phyloP scores from a whole-genome alignment of 2,329 filamentous ascomycete species.

The Exophiala oligosperma region DNA sequence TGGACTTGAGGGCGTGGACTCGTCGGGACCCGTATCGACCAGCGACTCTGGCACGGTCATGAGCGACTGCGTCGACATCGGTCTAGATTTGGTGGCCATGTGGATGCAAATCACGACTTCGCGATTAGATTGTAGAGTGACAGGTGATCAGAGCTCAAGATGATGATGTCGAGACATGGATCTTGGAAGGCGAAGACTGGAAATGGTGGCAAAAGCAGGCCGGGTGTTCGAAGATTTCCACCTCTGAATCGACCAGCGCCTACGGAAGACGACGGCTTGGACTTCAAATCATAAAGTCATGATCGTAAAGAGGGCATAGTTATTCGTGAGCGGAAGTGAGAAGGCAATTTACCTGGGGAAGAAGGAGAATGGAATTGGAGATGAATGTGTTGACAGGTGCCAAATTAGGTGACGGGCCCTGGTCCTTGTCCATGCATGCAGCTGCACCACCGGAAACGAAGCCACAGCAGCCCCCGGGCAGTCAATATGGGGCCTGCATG shows the following conservation, averaged over 20 bases:
- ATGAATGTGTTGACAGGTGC: constrained; percentile 6
- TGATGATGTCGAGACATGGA: not conserved
- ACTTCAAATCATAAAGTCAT: not conserved
- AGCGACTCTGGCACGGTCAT: not conserved
- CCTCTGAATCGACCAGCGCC: too few relatives aligned
- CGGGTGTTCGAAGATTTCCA: too few relatives aligned
- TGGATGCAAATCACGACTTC: not conserved
- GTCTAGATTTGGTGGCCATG: constrained; percentile 2
- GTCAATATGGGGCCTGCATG: not conserved
- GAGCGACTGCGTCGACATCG: constrained; percentile 3
- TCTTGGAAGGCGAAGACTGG: not conserved
- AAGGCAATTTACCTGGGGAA: too few relatives aligned
- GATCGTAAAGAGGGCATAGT: not conserved
- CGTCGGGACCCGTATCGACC: not conserved
- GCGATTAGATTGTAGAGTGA: not conserved
- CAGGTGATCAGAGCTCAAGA: not conserved
- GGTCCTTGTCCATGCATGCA: not conserved
- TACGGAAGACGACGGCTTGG: too few relatives aligned
- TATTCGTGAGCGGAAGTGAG: not conserved
- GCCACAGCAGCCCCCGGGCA: not conserved
- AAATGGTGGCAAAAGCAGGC: not conserved
- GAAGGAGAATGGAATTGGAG: not conserved
- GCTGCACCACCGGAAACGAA: not conserved
- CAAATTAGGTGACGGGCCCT: not conserved
- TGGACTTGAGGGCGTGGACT: constrained; percentile 4